A percentile compares a stretch with the other conserved stretches of the same genome.
phyloP scores from a whole-genome alignment of 192 early-diverging fungal genomes.

The Umbelopsis vinacea region DNA sequence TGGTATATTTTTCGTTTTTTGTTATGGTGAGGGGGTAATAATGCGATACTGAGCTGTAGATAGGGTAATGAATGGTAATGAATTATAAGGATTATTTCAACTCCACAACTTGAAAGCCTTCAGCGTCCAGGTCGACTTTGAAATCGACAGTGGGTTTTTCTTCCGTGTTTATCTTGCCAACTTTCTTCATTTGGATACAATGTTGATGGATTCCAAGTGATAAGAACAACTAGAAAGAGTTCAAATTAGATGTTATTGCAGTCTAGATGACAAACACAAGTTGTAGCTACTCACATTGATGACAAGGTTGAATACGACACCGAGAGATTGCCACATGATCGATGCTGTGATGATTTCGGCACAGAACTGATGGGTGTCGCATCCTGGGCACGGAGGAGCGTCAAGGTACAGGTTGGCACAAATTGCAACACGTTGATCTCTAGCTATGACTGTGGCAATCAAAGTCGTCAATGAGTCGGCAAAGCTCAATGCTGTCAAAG shows the following conservation, averaged over 20 bases:
- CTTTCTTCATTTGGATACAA: background rate
- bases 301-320: background rate
- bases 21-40: background rate
- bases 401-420: background rate
- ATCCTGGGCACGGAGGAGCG: background rate
- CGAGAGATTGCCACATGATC: background rate
- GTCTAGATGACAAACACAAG: background rate
- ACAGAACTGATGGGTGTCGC: conserved; percentile 1
- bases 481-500: background rate
- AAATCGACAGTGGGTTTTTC: background rate
- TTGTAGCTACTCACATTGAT: background rate
- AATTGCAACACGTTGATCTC: background rate
- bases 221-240: background rate
- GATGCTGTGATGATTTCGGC: background rate
- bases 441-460: background rate
- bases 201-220: background rate
- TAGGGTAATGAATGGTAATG: background rate
- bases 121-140: background rate
- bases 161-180: background rate
- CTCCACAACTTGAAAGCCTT: background rate
- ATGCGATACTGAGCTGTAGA: background rate
- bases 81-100: background rate
- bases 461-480: background rate
- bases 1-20: background rate
- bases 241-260: background rate